Evolutionary conservation across 2,329 filamentous ascomycete genomes (phyloP).

Genomic region (Aspergillus bombycis): DNA sequence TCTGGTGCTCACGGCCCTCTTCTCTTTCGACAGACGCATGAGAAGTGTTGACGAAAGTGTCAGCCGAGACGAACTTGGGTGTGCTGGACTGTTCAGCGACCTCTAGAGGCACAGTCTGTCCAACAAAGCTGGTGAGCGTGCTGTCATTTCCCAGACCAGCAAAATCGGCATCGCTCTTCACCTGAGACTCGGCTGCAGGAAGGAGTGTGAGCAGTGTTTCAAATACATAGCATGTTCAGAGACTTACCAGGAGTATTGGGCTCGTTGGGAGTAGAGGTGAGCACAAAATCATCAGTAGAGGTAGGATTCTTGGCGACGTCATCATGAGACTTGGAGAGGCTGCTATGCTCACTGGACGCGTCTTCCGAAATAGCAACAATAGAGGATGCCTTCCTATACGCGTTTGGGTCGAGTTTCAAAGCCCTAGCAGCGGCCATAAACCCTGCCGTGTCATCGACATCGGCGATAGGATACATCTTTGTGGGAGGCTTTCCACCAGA

Average conservation of each 20-base stretch:
- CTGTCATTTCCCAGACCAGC: background rate
- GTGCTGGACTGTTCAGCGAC: constrained; percentile 1
- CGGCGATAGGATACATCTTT: constrained; percentile 17
- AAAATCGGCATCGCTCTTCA: background rate
- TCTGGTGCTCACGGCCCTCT: constrained; percentile 34
- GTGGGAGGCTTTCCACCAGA: background rate
- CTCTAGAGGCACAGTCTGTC: background rate
- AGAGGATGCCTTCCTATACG: constrained; percentile 9
- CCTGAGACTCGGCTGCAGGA: background rate
- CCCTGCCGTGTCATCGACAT: constrained; percentile 30
- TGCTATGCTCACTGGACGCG: constrained; percentile 9
- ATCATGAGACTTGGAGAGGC: background rate
- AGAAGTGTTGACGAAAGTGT: background rate
- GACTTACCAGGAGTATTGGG: constrained; percentile 5
- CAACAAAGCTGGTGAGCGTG: background rate
- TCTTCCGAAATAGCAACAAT: constrained; percentile 5
- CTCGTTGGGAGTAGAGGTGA: constrained; percentile 5
- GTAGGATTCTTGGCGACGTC: background rate
- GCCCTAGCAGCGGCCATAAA: constrained; percentile 33
- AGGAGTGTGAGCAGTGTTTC: background rate
- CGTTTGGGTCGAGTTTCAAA: constrained; percentile 14
- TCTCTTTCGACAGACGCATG: constrained; percentile 13
- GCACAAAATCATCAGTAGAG: background rate
- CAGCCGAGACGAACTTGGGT: background rate
- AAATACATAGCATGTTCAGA: background rate